These are phyloP conservation scores for Suillus variegatus DNA, from an alignment of 768 basidiomycete genomes.

Conservation along the genomic window DNA sequence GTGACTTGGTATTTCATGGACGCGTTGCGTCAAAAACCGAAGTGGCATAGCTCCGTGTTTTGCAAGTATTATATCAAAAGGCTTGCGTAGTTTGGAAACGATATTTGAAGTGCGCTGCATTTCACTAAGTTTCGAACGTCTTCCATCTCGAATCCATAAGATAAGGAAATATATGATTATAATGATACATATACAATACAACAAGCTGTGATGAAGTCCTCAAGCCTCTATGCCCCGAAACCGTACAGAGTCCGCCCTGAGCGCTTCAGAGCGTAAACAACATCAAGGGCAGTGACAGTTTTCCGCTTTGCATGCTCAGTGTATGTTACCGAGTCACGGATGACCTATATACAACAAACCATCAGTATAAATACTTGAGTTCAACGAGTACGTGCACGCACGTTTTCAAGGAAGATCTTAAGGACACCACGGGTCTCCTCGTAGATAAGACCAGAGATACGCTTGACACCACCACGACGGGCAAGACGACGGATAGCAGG, in stretches of 20 bases:
- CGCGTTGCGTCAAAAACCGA: no score
- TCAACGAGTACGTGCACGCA: conserved; percentile 35
- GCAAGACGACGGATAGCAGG: conserved; percentile 95
- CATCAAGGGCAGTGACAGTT: conserved; percentile 95
- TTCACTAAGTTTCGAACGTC: neutral
- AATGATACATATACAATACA: conserved; percentile 31
- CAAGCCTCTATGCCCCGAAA: conserved; percentile 21
- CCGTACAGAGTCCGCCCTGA: conserved; percentile 75
- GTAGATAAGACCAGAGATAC: conserved; percentile 92
- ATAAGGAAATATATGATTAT: conserved; percentile 21
- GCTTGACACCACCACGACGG: conserved; percentile 96
- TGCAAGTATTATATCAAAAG: no score
- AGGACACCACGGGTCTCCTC: conserved; percentile 95
- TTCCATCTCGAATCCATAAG: neutral
- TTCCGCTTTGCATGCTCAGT: conserved; percentile 97
- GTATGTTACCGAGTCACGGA: conserved; percentile 97
- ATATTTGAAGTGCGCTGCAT: no score
- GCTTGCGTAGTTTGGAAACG: no score
- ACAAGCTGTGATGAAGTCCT: conserved; percentile 5
- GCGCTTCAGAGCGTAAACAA: conserved; percentile 84
- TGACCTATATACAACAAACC: conserved; percentile 52
- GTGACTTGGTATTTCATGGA: no score
- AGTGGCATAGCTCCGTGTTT: no score
- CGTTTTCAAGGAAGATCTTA: conserved; percentile 91
- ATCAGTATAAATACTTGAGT: conserved; percentile 6